phyloP scores from a whole-genome alignment of 1,284 basidiomycete genomes.

The Apiotrichum gracile region DNA sequence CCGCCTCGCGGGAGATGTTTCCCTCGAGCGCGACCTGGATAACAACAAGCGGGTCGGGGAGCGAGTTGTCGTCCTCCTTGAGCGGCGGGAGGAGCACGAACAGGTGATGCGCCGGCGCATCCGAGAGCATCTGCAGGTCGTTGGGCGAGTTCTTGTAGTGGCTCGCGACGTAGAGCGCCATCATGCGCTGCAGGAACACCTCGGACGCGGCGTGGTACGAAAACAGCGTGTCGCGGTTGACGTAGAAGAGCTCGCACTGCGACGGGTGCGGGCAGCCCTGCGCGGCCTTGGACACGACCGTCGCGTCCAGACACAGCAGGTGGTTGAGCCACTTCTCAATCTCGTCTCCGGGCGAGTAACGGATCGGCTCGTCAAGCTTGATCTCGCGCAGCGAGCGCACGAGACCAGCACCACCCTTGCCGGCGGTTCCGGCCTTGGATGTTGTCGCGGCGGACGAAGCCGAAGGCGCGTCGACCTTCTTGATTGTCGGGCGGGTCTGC shows the following conservation, averaged over 20 bases:
- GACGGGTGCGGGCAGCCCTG: slow-evolving; percentile 90
- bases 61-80: slow-evolving; percentile 72
- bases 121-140: slow-evolving; percentile 91
- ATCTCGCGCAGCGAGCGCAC: slow-evolving; percentile 84
- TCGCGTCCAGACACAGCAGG: slow-evolving; percentile 89
- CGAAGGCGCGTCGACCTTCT: slow-evolving; percentile 49
- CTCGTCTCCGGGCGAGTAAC: slow-evolving; percentile 80
- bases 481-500: slow-evolving; percentile 58
- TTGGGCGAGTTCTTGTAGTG: slow-evolving; percentile 99
- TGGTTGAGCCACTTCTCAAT: slow-evolving; percentile 93
- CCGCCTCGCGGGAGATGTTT: slow-evolving; percentile 77
- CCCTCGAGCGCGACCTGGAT: slow-evolving; percentile 95
- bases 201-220: slow-evolving; percentile 96
- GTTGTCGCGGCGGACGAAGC: slow-evolving; percentile 22
- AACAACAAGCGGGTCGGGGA: slow-evolving; percentile 92
- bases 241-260: slow-evolving; percentile 90
- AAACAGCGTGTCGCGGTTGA: slow-evolving; percentile 94
- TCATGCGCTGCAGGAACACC: slow-evolving; percentile 94
- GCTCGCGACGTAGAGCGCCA: slow-evolving; percentile 92
- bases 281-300: slow-evolving; percentile 58
- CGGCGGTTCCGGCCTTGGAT: slow-evolving; percentile 39
- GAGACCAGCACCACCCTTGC: slow-evolving; percentile 44
- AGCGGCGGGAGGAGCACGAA: slow-evolving; percentile 93
- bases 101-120: slow-evolving; percentile 93
- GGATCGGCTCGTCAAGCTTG: slow-evolving; percentile 90